Base-by-base conservation (phyloP, 2,329 filamentous ascomycete species). In the Fusarium anthophilum region DNA sequence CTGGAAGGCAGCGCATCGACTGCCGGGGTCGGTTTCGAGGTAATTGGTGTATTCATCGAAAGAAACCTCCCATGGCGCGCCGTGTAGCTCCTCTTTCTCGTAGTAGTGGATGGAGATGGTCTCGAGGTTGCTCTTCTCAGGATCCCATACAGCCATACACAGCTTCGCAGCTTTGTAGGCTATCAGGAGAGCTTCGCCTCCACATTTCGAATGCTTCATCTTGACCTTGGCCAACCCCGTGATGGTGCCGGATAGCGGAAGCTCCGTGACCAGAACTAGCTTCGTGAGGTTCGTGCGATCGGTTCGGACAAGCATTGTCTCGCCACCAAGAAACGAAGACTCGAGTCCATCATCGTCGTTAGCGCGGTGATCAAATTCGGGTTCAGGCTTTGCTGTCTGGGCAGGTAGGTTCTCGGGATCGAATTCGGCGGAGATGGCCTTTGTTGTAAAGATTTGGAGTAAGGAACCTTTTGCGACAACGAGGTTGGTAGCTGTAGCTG, bases 71-170 rank as follows among this genome's bases (percentile, higher is more conserved):
- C 95, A 98, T 1, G 96, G 95, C 72, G 91, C 93, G 60, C 92
- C 91, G 75, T 93, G 91, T 70, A 96, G 86, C 80, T 98, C 95
- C 80, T 98, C 95, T 81, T 96, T 94, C 82, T 99, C 96, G 84
- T 98, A 99, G 87, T 95, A 98, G 85, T 99, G 96, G 78, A 99
- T 96, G 58, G 96, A 98, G 72, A 96, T 90, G 60, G 96, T 98
- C 77, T 92, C 91, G 77, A 98, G 91, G 58, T 90, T 90, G 82
- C 93, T 88, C 75, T 90, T 91, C 80, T 93, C 91, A 14, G 94
- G 91, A 81, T 98, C 94, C 96, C 96, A 99, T 84, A 98, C 94
- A 63, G 98, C 88, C 82, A 99, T 87, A 82, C 94, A 97, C 80
- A 98, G 88, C 84, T 98, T 98, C 47, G 96, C 96, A 83, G 98